phyloP scores from a whole-genome alignment of 2,329 filamentous ascomycete species.

The Pyricularia sp. region DNA sequence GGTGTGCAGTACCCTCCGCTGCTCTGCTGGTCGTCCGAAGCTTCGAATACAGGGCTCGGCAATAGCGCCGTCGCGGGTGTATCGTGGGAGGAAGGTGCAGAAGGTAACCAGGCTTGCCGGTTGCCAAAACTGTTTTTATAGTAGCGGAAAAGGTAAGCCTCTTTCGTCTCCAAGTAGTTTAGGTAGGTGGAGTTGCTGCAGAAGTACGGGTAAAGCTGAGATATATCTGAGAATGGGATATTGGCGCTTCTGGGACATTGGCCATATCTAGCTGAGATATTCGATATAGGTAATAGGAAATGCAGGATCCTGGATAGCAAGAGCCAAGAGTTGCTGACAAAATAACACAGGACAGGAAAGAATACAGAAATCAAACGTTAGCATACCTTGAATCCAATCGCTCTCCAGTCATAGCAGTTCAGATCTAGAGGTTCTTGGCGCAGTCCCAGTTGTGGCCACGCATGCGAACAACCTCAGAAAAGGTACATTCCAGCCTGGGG shows the following conservation, averaged over 20 bases:
- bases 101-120: constrained; percentile 43
- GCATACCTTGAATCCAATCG: constrained; percentile 37
- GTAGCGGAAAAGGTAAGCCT: neutral
- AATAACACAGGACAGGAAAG: neutral
- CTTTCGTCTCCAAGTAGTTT: neutral
- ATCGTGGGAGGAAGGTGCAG: constrained; percentile 39
- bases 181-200: neutral
- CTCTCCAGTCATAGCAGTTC: constrained; percentile 51
- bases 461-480: neutral
- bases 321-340: neutral
- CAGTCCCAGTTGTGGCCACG: neutral
- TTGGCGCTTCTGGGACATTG: neutral
- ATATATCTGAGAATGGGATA: neutral
- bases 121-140: constrained; percentile 43
- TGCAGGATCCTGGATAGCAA: constrained; percentile 1
- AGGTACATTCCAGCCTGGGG: neutral
- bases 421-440: neutral
- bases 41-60: constrained; percentile 40
- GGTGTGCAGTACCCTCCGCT: constrained; percentile 25
- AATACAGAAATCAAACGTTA: constrained; percentile 1
- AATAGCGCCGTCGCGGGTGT: constrained; percentile 41
- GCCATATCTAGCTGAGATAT: neutral
- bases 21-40: constrained; percentile 34
- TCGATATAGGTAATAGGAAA: constrained; percentile 3
- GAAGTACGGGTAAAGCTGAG: neutral